Base-by-base conservation (phyloP, 2,329 filamentous ascomycete species). In the Neurospora sp. region DNA sequence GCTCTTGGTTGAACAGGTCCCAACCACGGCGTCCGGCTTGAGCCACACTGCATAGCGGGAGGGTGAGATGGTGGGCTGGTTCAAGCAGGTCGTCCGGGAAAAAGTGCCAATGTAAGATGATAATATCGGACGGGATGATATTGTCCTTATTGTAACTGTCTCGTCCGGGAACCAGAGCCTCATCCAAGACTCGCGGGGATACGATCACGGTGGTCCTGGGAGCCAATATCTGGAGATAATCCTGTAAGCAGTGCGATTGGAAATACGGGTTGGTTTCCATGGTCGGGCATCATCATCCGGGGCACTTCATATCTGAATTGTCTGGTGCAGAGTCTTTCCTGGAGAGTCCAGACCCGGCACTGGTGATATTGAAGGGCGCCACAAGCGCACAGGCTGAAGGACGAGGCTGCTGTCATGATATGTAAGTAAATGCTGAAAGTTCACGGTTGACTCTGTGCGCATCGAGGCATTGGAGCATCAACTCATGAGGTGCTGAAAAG, bases 21-120 rank as follows among this genome's bases (percentile, higher is more conserved):
- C 43, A 68, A 67, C 43, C 46, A 38, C 67, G 66, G 66, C 17
- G 67, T 68, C 66, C 46, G 68, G 66, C 66, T 69, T 73, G 73
- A 72, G 72, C 72, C 72, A 71, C 72, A 70, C 69, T 68, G 67
- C 67, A 72, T 68, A n/a, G 13, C 52, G 52, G 52, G 52, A 36
- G 28, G 28, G 13, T 62, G 28, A 69, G 46, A 23, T 46, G 23
- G 46, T 17, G 39, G 58, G 52, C 68, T 39, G 66, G 62, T 42
- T 67, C 58, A 58, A 70, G 68, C 68, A 68, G 46, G 68, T 66
- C 46, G 17, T 33, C 46, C 68, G 33, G 67, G 15, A 36, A 68
- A 68, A 68, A 8, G 28, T 52, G 23, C 17, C 40, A 68, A 9
- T 46, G 36, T 39, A 13, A 28, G 8, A 4, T 68, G 39, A 38